These are phyloP conservation scores for Serendipita vermifera DNA, from an alignment of 768 basidiomycete genomes.

Conservation along the genomic window DNA sequence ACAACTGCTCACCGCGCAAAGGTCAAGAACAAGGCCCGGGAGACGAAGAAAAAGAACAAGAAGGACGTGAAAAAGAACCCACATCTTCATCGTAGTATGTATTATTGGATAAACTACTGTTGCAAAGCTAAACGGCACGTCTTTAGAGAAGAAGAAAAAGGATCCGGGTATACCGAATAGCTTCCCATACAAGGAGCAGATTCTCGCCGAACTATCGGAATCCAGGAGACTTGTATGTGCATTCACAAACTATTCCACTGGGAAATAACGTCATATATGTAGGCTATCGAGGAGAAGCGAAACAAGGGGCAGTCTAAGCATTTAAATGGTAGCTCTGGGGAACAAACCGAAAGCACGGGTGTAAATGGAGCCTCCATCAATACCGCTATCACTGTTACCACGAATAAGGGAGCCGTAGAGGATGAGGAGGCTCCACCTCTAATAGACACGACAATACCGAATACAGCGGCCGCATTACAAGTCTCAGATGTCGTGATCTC, in stretches of 20 bases:
- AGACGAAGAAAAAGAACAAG: slow-evolving; percentile 61
- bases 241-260: background rate
- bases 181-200: slow-evolving; percentile 89
- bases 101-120: background rate
- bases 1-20: slow-evolving; percentile 61
- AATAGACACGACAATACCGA: slow-evolving; percentile 49
- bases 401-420: slow-evolving; percentile 26
- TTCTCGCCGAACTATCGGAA: slow-evolving; percentile 80
- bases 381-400: slow-evolving; percentile 18
- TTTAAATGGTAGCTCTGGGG: slow-evolving; percentile 31
- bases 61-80: slow-evolving; percentile 66
- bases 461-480: slow-evolving; percentile 54
- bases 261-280: background rate
- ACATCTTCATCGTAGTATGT: slow-evolving; percentile 82
- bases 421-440: slow-evolving; percentile 49
- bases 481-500: slow-evolving; percentile 67
- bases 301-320: slow-evolving; percentile 30
- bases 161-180: slow-evolving; percentile 90
- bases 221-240: slow-evolving; percentile 55
- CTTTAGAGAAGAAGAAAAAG: slow-evolving; percentile 51
- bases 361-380: slow-evolving; percentile 18
- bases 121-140: background rate
- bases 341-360: slow-evolving; percentile 6
- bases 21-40: slow-evolving; percentile 60
- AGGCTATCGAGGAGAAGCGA: slow-evolving; percentile 72